Conservation (phyloP, 208 protist genomes). For the Kentomonas sorsogonicus region DNA sequence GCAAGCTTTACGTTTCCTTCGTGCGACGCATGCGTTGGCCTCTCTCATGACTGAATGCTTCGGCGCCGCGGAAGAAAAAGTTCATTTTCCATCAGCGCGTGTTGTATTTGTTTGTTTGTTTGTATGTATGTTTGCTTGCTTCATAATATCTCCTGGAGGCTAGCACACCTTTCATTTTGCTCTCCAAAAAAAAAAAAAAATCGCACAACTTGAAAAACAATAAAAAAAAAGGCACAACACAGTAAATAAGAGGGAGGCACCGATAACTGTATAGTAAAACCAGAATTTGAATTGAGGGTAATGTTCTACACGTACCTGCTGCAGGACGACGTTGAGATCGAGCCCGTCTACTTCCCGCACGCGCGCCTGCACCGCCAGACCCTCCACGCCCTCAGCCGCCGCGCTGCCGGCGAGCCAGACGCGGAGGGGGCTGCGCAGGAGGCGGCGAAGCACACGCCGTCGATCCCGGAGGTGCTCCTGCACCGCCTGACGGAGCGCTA, state of each 20-base stretch:
- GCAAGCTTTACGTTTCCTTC: too few relatives aligned
- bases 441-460: conserved; percentile 1
- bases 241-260: conserved; percentile 1
- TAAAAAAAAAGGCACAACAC: conserved; percentile 8
- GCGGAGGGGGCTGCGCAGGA: background rate
- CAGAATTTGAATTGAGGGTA: background rate
- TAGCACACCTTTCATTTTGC: too few relatives aligned
- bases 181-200: conserved; percentile 34
- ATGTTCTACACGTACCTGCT: conserved; percentile 69
- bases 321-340: conserved; percentile 71
- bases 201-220: background rate
- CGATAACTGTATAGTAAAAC: background rate
- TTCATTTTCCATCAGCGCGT: too few relatives aligned
- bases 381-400: background rate
- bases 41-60: too few relatives aligned
- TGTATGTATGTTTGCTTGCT: too few relatives aligned
- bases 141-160: too few relatives aligned
- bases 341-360: conserved; percentile 73
- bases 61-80: too few relatives aligned
- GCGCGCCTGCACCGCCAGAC: background rate
- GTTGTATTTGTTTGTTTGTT: too few relatives aligned
- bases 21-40: too few relatives aligned
- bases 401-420: background rate
- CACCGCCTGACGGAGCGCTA: conserved; percentile 81
- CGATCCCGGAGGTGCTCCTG: conserved; percentile 43